Evolutionary conservation across 257 asterid genomes (phyloP), one percentile per base, ranked within the genome.

Genomic region (Primulina huaijiensis): DNA sequence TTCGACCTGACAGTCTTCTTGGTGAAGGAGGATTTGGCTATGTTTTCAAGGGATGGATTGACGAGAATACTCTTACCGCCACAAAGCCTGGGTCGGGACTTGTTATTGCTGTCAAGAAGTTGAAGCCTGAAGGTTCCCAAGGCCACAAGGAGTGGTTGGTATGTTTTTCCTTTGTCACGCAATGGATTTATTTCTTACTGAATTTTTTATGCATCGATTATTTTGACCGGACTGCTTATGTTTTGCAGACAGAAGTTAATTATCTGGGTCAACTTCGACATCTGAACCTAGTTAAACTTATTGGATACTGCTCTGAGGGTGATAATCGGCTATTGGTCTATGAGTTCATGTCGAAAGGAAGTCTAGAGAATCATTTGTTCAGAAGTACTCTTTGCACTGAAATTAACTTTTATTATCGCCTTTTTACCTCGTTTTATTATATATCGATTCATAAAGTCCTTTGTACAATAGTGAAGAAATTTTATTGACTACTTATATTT

Each of bases 131-230:
- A 72, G 87, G 88, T 10, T 82, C 75, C 60, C 92, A 83, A 75
- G 96, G 94, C 30, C 86, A 83, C 77, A 79, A 85, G 67, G 94
- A 85, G 82, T 87, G 96, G 96, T 55, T 89, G 87, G 91, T 89
- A 80, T 1, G 83, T 58, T 37, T 19, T 40, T 38, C 53, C 0
- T 60, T 46, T 62, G 17, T 29, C n/a, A 4, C 55, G 4, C 50
- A 12, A 16, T 40, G 35, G n/a, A 19, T 72, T 11, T 55, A 9
- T 37, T 57, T 2, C 12, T 16, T 1, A 64, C 29, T 16, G 21
- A 50, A 4, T 12, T 74, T 12, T 38, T 16, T 2, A 17, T 46
- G 3, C 55, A 43, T 60, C 38, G 38, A 57, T 10, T 10, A 10
- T 56, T 5, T 29, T 64, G 27, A 55, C 61, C 11, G 7, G 29